Evolutionary conservation across 192 early-diverging fungal genomes (phyloP).

Genomic region (Gamsiella multidivaricata): DNA sequence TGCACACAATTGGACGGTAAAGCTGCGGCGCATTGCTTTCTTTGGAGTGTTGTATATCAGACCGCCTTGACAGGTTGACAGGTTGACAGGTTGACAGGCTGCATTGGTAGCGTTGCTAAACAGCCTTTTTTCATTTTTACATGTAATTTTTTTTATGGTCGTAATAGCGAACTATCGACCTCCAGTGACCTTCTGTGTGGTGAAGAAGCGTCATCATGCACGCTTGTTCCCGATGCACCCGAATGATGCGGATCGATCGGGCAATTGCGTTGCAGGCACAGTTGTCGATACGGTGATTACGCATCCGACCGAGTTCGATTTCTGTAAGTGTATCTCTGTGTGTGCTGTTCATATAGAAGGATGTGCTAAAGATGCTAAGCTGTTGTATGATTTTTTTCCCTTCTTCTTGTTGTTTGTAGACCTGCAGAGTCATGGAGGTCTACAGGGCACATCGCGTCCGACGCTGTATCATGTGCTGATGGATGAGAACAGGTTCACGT

Average conservation of each 20-base stretch:
- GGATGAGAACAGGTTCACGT: conserved; percentile 81
- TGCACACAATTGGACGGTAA: conserved; percentile 29
- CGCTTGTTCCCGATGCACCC: conserved; percentile 78
- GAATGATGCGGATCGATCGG: conserved; percentile 68
- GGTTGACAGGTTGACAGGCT: too few species aligned
- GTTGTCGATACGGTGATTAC: conserved; percentile 74
- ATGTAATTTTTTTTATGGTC: too few species aligned
- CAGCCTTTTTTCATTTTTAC: too few species aligned
- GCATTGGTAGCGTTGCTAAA: too few species aligned
- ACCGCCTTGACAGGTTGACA: too few species aligned
- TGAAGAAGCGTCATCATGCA: conserved; percentile 84
- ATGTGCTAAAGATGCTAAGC: too few species aligned
- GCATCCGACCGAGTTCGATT: conserved; percentile 83
- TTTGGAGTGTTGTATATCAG: too few species aligned
- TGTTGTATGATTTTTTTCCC: background rate
- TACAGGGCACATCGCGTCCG: conserved; percentile 92
- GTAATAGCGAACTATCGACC: too few species aligned
- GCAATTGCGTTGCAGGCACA: conserved; percentile 86
- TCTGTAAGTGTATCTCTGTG: conserved; percentile 59
- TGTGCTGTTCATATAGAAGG: too few species aligned
- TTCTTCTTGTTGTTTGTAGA: conserved; percentile 26
- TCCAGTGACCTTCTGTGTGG: conserved; percentile 74
- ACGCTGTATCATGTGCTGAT: conserved; percentile 89
- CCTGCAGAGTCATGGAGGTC: conserved; percentile 85
- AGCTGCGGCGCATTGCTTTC: conserved; percentile 52